Base-by-base conservation (phyloP, 73 alveolate species). In the Tetrahymena borealis region DNA sequence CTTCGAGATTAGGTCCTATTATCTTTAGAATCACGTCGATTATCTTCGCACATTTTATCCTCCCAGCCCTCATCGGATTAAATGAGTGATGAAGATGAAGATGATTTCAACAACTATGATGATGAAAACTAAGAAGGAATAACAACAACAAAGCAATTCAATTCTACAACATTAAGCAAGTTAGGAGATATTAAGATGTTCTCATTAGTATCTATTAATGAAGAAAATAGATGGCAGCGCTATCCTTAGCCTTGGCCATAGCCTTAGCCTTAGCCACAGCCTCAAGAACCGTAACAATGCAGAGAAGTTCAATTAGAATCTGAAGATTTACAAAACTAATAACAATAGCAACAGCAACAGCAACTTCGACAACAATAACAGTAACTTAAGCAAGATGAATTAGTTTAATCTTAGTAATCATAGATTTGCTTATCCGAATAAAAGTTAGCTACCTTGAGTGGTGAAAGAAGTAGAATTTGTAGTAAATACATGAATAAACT, bases 231-330 rank as follows among this genome's bases (percentile, higher is more conserved):
- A 2, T 18, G 85, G 85, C 28, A 60, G 85, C 85, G 37, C 28
- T 60, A 35, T 32, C 85, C 85, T 60, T 60, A 35, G 85, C 85
- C n/a, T 60, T 60, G 28, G 85, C 85, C 85, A 60, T 35, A 5
- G 36, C 79, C 79, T 43, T 43, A 60, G 85, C 85, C 85, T 60
- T n/a, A 60, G 85, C 85, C 85, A 15, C 38, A 60, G 85, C 85
- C 32, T 60, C 37, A 60, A 60, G 85, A 60, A 10, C 28, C 3
- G 28, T 60, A 7, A 60, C 15, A 35, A 60, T 20, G 20, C 31
- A 15, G 28, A 60, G n/a, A 35, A 42, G 24, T 42, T 42, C 7
- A n/a, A n/a, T 7, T 42, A 42, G 24, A 33, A 60, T 28, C 18
- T 60, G n/a, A 15, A 24, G 85, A n/a, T n/a, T 20, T 18, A 35